A percentile compares a stretch with the other conserved stretches of the same genome.
Evolutionary conservation across 306 rosid species (phyloP).

Genomic region (Arachis stenosperma): DNA sequence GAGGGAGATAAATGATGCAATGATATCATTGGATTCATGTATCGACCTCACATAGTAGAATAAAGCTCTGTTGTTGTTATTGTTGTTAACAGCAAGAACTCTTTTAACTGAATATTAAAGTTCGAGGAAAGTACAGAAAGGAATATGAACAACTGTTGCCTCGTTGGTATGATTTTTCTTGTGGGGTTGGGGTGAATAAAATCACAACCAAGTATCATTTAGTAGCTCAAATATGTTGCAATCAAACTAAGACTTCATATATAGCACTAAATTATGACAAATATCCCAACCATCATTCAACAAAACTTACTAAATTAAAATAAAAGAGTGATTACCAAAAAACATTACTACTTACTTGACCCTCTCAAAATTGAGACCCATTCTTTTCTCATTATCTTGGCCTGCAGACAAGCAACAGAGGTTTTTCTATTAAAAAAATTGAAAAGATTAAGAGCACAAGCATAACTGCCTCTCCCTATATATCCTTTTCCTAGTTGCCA

Average conservation of each 20-base stretch:
- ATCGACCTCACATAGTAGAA: no score
- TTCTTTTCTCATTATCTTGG: slow-evolving; percentile 87
- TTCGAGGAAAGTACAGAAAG: not conserved
- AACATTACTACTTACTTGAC: slow-evolving; percentile 66
- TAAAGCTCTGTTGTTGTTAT: no score
- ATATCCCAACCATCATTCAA: not conserved
- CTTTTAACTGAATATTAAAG: not conserved
- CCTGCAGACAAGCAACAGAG: slow-evolving; percentile 49
- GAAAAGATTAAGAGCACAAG: not conserved
- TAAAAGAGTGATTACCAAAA: not conserved
- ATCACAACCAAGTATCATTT: not conserved
- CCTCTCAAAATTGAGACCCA: slow-evolving; percentile 90
- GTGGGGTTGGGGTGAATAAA: not conserved
- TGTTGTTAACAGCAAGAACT: not conserved
- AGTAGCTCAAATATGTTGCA: not conserved
- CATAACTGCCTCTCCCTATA: not conserved
- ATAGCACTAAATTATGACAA: not conserved
- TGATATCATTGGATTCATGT: no score
- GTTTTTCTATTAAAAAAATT: not conserved
- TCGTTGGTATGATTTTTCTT: not conserved
- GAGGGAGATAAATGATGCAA: no score
- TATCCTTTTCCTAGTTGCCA: slow-evolving; percentile 1
- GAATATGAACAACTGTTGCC: not conserved
- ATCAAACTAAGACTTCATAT: not conserved
- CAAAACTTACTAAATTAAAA: not conserved